A percentile compares a stretch with the other conserved stretches of the same genome.
phyloP scores from a whole-genome alignment of 441 rosid genomes.

The Bocquillonia castaneifolia region DNA sequence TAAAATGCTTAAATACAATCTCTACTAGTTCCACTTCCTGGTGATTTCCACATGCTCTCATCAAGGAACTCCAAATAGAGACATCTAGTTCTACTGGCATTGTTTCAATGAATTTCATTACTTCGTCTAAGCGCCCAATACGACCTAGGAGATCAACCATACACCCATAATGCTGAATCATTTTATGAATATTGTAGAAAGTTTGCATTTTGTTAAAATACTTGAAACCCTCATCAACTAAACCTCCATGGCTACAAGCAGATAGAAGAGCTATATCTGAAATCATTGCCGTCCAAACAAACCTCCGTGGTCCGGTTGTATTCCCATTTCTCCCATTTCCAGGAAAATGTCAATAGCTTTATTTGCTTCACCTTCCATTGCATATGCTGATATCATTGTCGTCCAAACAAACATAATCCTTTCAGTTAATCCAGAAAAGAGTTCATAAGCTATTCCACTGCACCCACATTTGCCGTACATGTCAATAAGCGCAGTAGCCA shows the following conservation, averaged over 20 bases:
- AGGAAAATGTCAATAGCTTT: conserved; percentile 11
- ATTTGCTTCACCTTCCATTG: conserved; percentile 14
- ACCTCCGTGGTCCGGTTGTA: conserved; percentile 19
- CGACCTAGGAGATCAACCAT: conserved; percentile 27
- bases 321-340: conserved; percentile 14
- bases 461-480: conserved; percentile 25
- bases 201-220: conserved; percentile 17
- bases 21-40: conserved; percentile 20
- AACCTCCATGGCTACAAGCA: conserved; percentile 28
- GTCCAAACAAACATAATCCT: conserved; percentile 18
- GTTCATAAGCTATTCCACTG: background rate
- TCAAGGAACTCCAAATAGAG: conserved; percentile 21
- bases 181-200: conserved; percentile 11
- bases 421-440: conserved; percentile 14
- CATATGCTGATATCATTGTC: conserved; percentile 18
- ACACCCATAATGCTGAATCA: conserved; percentile 23
- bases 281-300: too few relatives aligned
- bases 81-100: conserved; percentile 24
- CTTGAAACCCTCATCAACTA: conserved; percentile 13
- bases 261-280: conserved; percentile 18
- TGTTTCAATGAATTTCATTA: conserved; percentile 17
- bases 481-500: conserved; percentile 23
- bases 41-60: conserved; percentile 19
- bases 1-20: conserved; percentile 12
- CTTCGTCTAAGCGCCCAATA: conserved; percentile 11